Conservation (phyloP, 306 rosid species). For the Prunus mira region DNA sequence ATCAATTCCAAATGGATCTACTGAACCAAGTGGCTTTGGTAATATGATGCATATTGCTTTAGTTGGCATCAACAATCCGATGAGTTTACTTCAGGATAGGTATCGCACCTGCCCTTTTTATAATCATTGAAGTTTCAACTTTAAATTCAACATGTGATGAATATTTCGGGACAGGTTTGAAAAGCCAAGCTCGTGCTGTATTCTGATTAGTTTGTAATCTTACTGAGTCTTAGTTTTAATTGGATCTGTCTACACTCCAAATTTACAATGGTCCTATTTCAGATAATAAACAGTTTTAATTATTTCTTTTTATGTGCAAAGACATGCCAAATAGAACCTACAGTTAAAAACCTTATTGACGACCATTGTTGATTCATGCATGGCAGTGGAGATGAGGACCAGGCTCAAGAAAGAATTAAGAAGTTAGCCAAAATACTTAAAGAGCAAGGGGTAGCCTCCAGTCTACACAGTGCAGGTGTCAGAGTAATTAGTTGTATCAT, state of each 20-base stretch:
- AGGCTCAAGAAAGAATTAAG: conserved; percentile 92
- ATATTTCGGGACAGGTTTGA: neutral
- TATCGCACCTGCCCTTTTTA: conserved; percentile 23
- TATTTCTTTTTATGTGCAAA: conserved; percentile 1
- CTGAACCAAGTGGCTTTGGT: conserved; percentile 52
- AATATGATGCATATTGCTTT: conserved; percentile 96
- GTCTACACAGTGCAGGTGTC: conserved; percentile 68
- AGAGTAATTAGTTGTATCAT: conserved; percentile 90
- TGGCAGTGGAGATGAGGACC: conserved; percentile 96
- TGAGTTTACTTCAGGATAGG: conserved; percentile 99
- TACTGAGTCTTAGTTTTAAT: conserved; percentile 1
- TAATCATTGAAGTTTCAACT: neutral
- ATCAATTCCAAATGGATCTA: conserved; percentile 44
- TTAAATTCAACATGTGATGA: neutral
- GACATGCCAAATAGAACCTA: conserved; percentile 17
- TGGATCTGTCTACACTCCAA: neutral
- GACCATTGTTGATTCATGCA: conserved; percentile 29
- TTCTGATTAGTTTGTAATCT: neutral
- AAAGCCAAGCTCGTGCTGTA: neutral
- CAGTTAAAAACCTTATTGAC: conserved; percentile 26
- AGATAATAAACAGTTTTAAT: neutral
- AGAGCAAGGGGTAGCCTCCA: conserved; percentile 75
- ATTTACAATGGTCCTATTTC: neutral
- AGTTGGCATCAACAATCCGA: conserved; percentile 89
- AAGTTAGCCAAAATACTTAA: conserved; percentile 88